Conservation (phyloP, 257 asterid genomes). For the Solanum dulcamara region DNA sequence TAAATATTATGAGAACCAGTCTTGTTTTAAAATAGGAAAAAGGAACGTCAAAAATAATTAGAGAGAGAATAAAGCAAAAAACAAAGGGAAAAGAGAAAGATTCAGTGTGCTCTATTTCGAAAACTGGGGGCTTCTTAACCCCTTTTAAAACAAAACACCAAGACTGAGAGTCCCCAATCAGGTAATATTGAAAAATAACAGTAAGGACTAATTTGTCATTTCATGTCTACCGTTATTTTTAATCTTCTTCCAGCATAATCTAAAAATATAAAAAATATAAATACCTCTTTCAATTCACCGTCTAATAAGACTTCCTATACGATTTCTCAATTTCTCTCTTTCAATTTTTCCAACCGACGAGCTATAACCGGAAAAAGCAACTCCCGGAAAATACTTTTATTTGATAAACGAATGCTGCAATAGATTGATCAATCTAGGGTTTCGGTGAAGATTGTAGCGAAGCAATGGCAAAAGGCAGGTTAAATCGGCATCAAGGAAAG, state of each 20-base stretch:
- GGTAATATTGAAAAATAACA: background rate
- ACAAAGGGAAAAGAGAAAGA: background rate
- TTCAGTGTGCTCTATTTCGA: background rate
- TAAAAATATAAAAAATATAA: background rate
- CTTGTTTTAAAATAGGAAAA: too few relatives aligned
- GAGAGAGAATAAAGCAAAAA: background rate
- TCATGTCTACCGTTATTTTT: background rate
- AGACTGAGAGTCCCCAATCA: background rate
- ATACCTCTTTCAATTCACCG: background rate
- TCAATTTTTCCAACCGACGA: background rate
- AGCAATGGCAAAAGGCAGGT: slow-evolving; percentile 50
- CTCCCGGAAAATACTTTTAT: background rate
- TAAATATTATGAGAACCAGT: background rate
- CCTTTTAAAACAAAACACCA: background rate
- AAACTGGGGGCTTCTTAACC: background rate
- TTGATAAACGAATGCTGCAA: background rate
- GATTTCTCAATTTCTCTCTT: background rate
- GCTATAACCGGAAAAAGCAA: background rate
- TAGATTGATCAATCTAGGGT: background rate
- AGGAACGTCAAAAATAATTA: too few relatives aligned
- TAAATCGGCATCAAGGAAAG: slow-evolving; percentile 55
- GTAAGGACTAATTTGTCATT: background rate
- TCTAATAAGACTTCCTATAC: background rate
- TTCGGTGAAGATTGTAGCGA: background rate
- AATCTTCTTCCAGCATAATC: background rate